Conservation (phyloP, 805 yeast genomes). For the Candida stauntonica region DNA sequence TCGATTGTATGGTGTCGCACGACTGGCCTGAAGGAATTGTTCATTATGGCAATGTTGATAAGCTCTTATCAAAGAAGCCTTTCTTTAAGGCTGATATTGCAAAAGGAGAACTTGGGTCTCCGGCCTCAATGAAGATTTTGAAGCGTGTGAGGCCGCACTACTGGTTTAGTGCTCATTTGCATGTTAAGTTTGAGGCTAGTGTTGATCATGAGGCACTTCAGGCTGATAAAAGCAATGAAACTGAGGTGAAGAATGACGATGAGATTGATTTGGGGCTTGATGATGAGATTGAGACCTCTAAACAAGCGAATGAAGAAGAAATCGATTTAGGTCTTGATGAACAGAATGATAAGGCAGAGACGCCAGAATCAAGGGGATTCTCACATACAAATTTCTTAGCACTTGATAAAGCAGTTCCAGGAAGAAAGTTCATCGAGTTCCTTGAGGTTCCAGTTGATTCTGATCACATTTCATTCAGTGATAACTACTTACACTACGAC, state of each 20-base stretch:
- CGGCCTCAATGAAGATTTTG: conserved; percentile 55
- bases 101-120: conserved; percentile 64
- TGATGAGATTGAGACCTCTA: background rate
- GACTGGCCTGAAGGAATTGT: conserved; percentile 93
- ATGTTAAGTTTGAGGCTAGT: conserved; percentile 62
- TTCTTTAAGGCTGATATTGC: conserved; percentile 63
- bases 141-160: conserved; percentile 50
- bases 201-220: conserved; percentile 34
- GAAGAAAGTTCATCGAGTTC: conserved; percentile 53
- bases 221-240: no score
- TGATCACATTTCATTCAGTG: conserved; percentile 11
- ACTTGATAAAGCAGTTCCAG: conserved; percentile 77
- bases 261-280: conserved; percentile 28
- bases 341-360: conserved; percentile 5
- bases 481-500: conserved; percentile 16
- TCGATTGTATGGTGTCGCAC: conserved; percentile 70
- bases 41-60: conserved; percentile 51
- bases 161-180: conserved; percentile 93
- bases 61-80: conserved; percentile 55
- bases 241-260: conserved; percentile 11
- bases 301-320: conserved; percentile 21
- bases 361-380: conserved; percentile 15
- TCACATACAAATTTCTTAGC: conserved; percentile 58
- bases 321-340: conserved; percentile 28
- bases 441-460: conserved; percentile 38